Conservation (phyloP, 495 filamentous ascomycete genomes). For the Jackrogersella multiformis region DNA sequence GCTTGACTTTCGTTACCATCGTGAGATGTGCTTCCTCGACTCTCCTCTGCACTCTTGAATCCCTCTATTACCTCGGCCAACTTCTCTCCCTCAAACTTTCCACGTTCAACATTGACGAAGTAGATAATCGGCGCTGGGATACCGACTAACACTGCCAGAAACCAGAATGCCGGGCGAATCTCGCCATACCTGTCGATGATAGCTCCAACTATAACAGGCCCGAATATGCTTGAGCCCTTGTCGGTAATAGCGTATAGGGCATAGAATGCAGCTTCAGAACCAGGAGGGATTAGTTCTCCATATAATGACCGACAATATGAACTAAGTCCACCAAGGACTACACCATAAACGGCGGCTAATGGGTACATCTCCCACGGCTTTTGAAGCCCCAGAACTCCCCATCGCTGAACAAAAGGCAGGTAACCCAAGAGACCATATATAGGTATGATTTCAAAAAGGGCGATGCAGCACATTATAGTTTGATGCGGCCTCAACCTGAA, state of each 20-base stretch:
- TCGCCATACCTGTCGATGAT: conserved; percentile 91
- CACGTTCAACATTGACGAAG: conserved; percentile 88
- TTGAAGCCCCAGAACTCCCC: conserved; percentile 85
- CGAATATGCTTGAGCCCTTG: conserved; percentile 94
- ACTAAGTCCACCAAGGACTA: conserved; percentile 92
- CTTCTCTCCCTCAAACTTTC: conserved; percentile 77
- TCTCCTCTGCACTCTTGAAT: conserved; percentile 51
- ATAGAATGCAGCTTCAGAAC: conserved; percentile 95
- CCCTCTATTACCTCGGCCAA: conserved; percentile 74
- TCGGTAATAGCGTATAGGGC: conserved; percentile 97
- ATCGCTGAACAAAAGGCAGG: conserved; percentile 76
- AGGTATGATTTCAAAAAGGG: conserved; percentile 90
- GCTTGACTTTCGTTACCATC: conserved; percentile 42
- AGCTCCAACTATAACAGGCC: conserved; percentile 89
- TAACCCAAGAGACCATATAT: conserved; percentile 92
- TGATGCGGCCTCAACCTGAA: conserved; percentile 77
- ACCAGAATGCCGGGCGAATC: conserved; percentile 93
- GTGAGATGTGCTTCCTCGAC: conserved; percentile 22
- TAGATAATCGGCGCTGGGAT: conserved; percentile 85
- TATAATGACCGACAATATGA: conserved; percentile 93
- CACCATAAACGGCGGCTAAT: conserved; percentile 86
- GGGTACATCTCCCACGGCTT: conserved; percentile 98
- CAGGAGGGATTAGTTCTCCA: conserved; percentile 90
- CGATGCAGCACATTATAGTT: conserved; percentile 90
- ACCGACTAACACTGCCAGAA: conserved; percentile 83